Base-by-base conservation (phyloP, 75 land plant genomes). In the Azolla pinnata region DNA sequence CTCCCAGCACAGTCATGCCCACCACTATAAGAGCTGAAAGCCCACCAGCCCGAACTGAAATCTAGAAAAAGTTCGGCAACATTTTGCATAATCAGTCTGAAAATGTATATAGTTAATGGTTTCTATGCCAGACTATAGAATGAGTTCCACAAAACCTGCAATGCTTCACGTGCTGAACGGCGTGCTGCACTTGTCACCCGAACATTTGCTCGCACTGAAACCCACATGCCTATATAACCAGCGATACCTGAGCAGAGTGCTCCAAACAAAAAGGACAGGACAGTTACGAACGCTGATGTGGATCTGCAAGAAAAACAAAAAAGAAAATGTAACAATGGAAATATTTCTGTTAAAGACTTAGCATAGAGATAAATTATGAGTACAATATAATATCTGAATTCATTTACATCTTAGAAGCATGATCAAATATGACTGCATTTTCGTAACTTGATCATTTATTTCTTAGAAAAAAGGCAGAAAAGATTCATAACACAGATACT, bases 201-300 rank as follows among this genome's bases (percentile, higher is more conserved):
- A 57, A 90, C 99, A 74, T 95, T 89, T 38, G 99, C 99, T 57
- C 99, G 87, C n/a, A 95, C 99, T 19, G 99, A 90, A 31, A 95
- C 97, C 99, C 99, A 95, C 99, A 95, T 95, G 10, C 99, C 99
- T 72, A 95, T 84, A 75, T 95, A 95, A 31, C 99, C 99, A 62
- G 99, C 99, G 59, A 86, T 65, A 29, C 99, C 99, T 24, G 99
- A 95, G 67, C 96, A 95, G 1, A 95, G 26, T 27, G 99, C 99
- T 55, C 99, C 99, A 10, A 95, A 64, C 48, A 95, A 79, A 76
- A 95, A 95, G 33, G 99, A 74, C 54, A 84, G 75, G 16, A 81
- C 96, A 56, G 99, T 95, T 34, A 95, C 76, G 63, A 62, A 83
- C 42, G 99, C 99, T 62, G 79, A 72, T 24, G 85, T 75, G 51